Conservation (phyloP, 139 green algal species). For the Picochlorum sp. region DNA sequence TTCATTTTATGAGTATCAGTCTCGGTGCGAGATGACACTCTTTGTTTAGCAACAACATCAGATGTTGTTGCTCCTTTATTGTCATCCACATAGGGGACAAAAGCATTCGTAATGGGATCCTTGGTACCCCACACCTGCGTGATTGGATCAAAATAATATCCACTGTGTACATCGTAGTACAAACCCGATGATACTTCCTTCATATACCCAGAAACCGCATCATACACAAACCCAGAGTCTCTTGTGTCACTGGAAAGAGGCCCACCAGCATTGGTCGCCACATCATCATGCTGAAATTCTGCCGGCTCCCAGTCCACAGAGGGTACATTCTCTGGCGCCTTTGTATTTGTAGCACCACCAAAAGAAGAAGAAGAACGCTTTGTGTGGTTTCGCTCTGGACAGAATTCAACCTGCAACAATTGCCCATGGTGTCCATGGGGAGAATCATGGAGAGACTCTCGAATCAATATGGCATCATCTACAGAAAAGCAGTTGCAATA, state of each 20-base stretch:
- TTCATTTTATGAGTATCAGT: not conserved
- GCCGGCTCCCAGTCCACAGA: slow-evolving; percentile 36
- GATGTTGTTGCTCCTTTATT: too few species aligned
- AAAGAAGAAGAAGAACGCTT: not conserved
- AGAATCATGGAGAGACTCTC: slow-evolving; percentile 8
- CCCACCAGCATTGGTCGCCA: slow-evolving; percentile 2
- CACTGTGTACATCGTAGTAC: slow-evolving; percentile 63
- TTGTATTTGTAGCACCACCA: too few species aligned
- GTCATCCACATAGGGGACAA: not conserved
- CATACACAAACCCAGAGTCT: slow-evolving; percentile 37
- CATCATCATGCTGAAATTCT: slow-evolving; percentile 34
- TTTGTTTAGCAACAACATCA: too few species aligned
- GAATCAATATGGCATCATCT: not conserved
- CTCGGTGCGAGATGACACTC: not conserved
- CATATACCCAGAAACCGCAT: slow-evolving; percentile 52
- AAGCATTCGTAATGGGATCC: slow-evolving; percentile 12
- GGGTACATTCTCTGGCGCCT: not conserved
- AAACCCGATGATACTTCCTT: slow-evolving; percentile 39
- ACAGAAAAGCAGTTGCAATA: slow-evolving; percentile 23
- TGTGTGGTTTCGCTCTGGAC: not conserved
- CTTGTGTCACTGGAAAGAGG: not conserved
- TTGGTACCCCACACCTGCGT: slow-evolving; percentile 41
- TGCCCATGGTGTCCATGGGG: not conserved
- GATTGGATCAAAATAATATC: slow-evolving; percentile 39
- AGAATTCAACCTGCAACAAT: not conserved